phyloP scores from a whole-genome alignment of 2,329 filamentous ascomycete genomes.

The Ilyonectria sp. region DNA sequence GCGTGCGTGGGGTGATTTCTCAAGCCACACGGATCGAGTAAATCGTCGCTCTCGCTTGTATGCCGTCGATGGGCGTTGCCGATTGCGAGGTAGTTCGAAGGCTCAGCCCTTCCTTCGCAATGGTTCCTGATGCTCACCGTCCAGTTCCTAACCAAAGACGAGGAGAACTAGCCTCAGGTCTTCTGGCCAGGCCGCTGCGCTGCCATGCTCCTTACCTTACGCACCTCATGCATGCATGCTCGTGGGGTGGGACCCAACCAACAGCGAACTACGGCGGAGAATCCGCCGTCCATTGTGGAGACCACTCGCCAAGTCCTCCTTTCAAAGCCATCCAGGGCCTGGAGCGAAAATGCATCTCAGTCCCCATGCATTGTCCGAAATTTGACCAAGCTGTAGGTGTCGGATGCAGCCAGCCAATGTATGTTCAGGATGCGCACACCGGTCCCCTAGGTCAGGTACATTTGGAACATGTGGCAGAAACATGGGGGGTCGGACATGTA shows the following conservation, averaged over 20 bases:
- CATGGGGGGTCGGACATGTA: conserved; percentile 8
- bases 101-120: not conserved
- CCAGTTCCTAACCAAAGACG: not conserved
- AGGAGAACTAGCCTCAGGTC: not conserved
- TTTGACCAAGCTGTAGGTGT: not conserved
- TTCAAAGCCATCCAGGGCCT: conserved; percentile 1
- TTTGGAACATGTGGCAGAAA: conserved; percentile 1
- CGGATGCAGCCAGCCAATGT: not conserved
- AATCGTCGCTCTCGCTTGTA: not conserved
- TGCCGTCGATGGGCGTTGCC: too few species aligned
- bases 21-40: not conserved
- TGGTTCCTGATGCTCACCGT: not conserved
- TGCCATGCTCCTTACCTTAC: conserved; percentile 23
- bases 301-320: conserved; percentile 8
- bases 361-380: conserved; percentile 8
- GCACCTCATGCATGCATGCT: conserved; percentile 34
- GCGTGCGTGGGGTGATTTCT: not conserved
- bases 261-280: conserved; percentile 22
- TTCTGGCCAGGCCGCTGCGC: conserved; percentile 3
- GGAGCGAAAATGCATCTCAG: not conserved
- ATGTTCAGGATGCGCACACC: not conserved
- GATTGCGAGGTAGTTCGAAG: not conserved
- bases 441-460: not conserved
- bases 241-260: conserved; percentile 23
- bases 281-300: conserved; percentile 16